Conservation (phyloP, 495 filamentous ascomycete genomes). For the Podospora bellae-mahoneyi region DNA sequence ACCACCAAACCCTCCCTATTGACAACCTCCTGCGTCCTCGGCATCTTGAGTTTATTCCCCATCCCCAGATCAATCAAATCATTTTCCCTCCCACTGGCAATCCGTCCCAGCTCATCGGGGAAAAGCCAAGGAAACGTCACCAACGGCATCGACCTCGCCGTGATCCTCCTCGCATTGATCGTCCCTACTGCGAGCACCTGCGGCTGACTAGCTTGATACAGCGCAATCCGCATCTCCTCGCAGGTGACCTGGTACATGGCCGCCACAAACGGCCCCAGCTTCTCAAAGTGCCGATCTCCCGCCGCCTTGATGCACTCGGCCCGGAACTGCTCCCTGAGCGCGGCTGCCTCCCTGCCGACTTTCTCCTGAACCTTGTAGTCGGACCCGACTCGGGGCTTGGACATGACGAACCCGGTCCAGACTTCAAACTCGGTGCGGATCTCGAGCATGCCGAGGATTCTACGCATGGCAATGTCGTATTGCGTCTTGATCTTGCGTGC, state of each 20-base stretch:
- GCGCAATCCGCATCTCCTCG: constrained; percentile 58
- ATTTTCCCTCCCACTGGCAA: constrained; percentile 47
- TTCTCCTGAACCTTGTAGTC: constrained; percentile 88
- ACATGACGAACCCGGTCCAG: constrained; percentile 78
- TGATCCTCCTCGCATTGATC: constrained; percentile 34
- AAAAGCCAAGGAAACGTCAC: constrained; percentile 97
- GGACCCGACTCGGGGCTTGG: constrained; percentile 58
- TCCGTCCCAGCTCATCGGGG: constrained; percentile 62
- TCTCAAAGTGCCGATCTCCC: constrained; percentile 55
- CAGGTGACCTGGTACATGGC: constrained; percentile 86
- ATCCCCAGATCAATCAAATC: constrained; percentile 5
- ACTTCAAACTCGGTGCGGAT: constrained; percentile 89
- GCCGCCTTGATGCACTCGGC: constrained; percentile 60
- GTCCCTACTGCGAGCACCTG: constrained; percentile 37
- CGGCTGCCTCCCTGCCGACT: constrained; percentile 60
- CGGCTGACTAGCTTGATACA: constrained; percentile 43
- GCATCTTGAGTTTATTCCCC: not conserved
- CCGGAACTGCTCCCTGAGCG: constrained; percentile 64
- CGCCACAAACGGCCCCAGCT: constrained; percentile 67
- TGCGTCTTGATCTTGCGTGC: constrained; percentile 65
- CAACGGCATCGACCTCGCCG: constrained; percentile 60
- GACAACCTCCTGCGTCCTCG: not conserved
- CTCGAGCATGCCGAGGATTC: constrained; percentile 82
- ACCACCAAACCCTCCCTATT: not conserved
- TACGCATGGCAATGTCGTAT: constrained; percentile 73